Base-by-base conservation (phyloP, 371 early-diverging fungal genomes). In the Syncephalastrum monosporum region DNA sequence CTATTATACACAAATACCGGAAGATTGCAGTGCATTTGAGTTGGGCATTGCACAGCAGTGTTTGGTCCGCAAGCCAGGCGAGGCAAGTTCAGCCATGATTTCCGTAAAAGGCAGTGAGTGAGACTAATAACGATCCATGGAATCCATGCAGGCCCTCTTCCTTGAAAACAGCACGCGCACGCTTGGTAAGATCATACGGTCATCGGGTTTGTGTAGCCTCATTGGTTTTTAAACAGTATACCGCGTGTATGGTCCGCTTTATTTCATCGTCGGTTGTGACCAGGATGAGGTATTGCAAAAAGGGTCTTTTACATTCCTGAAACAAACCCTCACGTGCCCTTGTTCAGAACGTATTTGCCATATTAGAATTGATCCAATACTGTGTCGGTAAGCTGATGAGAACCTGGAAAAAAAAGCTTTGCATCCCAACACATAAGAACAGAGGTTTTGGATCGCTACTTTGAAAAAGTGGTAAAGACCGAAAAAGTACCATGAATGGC, bases 281-380 rank as follows among this genome's bases (percentile, higher is more conserved):
- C 50, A 56, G 21, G 53, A 50, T 13, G 61, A 59, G 55, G 53
- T 43, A 50, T 53, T 43, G 65, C 70, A 43, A 49, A 43, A 25
- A 58, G 65, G 46, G 7, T 29, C 6, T 10, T 12, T 33, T 33
- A 33, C 38, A 33, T 33, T 12, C 38, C 8, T 10, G 68, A 69
- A 21, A 21, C 50, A 69, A 60, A 43, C 47, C 13, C 17, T 38
- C 19, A 14, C 19, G 17, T 29, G 21, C 25, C 24, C 21, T 53
- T 14, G 0, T 46, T 23, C 53, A 80, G 78, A 81, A 81, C 56
- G 76, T 72, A 47, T 71, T 81, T 63, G 64, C 71, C 17, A 63
- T 74, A 24, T 33, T 81, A 16, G 81, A 81, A 53, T 50, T 74
- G 21, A 74, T 81, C 46, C 81, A 81, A 60, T 55, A 64, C 16